Evolutionary conservation across 148 eudicot species (phyloP), one percentile per base, ranked within the genome.

Genomic region (Euryodendron excelsum): DNA sequence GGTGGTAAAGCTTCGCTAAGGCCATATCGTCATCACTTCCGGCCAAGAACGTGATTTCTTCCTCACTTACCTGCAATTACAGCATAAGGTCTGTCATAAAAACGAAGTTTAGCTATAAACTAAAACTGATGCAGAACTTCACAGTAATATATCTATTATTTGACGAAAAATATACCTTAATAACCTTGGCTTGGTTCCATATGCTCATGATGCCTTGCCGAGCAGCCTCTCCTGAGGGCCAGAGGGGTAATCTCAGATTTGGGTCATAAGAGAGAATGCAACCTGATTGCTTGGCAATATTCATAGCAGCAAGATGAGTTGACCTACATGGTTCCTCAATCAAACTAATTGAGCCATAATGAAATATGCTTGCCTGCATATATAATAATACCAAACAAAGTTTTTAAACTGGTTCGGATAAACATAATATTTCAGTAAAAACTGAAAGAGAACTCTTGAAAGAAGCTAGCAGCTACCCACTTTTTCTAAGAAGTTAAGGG

Each of bases 161-260:
- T 41, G 5, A n/a, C n/a, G n/a, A 0, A 7, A 5, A 64, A 39
- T 36, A 59, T 79, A 88, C 93, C 89, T 90, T 90, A 60, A 88
- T 90, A 80, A 90, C 75, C 77, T 90, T 91, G 13, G 93, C 93
- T 69, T 90, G 83, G 65, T 88, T 81, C 93, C 93, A 90, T 65
- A 90, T 85, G 86, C 93, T 90, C 90, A 85, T 83, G 67, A 90
- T 88, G 68, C 85, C 82, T 14, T 82, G 71, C 37, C 91, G 84
- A 77, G 93, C 93, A 59, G 81, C 90, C 59, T 90, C 85, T 27
- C 81, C 84, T 21, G 91, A 90, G 17, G 91, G 89, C 93, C 93
- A 90, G 44, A 90, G 80, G 39, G 87, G 84, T 77, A 88, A 72
- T n/a, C 93, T 82, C 72, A 90, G 77, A 82, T 90, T 89, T 15